phyloP scores from a whole-genome alignment of 768 basidiomycete genomes.

The Trametes elegans region DNA sequence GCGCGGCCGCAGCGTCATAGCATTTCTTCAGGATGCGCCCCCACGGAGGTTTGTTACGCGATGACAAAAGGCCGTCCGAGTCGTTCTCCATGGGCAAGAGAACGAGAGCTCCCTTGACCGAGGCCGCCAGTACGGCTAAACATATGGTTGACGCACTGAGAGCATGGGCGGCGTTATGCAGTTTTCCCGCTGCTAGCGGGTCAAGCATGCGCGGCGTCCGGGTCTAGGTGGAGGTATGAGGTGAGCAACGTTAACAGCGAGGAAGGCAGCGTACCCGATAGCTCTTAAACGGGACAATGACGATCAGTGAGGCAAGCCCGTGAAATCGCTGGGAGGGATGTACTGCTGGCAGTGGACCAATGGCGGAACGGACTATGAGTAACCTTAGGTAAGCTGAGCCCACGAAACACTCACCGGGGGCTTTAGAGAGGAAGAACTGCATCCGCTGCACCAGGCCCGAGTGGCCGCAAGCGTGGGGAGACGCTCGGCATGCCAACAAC shows the following conservation, averaged over 20 bases:
- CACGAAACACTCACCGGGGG: background rate
- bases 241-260: background rate
- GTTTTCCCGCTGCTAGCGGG: too few species aligned
- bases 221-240: background rate
- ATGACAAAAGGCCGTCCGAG: background rate
- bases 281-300: background rate
- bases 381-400: background rate
- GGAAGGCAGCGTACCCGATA: background rate
- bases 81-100: too few species aligned
- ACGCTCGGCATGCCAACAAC: constrained; percentile 1
- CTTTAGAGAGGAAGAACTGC: background rate
- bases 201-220: too few species aligned
- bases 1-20: background rate
- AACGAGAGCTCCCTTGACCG: background rate
- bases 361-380: background rate
- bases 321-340: background rate
- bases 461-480: background rate
- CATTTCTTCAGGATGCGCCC: too few species aligned
- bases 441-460: constrained; percentile 4
- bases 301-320: constrained; percentile 7
- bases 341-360: background rate
- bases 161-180: too few species aligned
- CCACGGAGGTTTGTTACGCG: background rate
- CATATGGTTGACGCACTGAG: too few species aligned
- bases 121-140: too few species aligned